Percentiles rank a stretch among this genome's conserved stretches.
Conservation (phyloP, 371 early-diverging fungal genomes). For the Mucor circinelloides region DNA sequence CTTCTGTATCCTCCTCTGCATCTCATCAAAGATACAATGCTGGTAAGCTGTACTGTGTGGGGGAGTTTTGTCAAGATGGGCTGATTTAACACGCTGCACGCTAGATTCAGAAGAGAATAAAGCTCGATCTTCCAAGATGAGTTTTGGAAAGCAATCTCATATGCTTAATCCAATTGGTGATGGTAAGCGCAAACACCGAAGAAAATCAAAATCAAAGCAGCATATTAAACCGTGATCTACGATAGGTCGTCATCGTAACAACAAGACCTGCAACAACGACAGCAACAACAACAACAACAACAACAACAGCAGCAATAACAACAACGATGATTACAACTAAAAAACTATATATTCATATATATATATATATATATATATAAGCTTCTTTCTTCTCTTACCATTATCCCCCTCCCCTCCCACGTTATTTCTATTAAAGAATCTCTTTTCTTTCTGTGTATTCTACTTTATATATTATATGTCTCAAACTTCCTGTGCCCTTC, state of each 20-base stretch:
- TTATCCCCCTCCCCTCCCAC: background rate
- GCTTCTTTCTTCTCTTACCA: background rate
- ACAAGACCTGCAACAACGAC: background rate
- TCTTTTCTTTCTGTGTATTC: too few species aligned
- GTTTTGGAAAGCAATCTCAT: constrained; percentile 36
- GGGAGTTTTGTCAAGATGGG: background rate
- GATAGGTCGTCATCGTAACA: background rate
- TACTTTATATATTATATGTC: too few species aligned
- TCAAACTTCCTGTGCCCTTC: too few species aligned
- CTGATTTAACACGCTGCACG: background rate
- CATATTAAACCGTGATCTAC: constrained; percentile 9
- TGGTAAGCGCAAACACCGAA: constrained; percentile 21
- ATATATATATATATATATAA: background rate
- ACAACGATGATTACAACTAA: background rate
- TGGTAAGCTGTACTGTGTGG: background rate
- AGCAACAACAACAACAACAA: background rate
- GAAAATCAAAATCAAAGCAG: constrained; percentile 9
- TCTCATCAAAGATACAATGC: background rate
- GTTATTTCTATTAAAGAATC: background rate
- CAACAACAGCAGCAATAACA: background rate
- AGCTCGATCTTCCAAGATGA: constrained; percentile 28
- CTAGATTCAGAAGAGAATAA: constrained; percentile 7
- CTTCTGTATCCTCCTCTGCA: constrained; percentile 1
- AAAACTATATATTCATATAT: background rate
- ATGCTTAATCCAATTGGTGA: constrained; percentile 28